Conservation (phyloP, 78 protist species). For the Chrysochromulina tobinii region DNA sequence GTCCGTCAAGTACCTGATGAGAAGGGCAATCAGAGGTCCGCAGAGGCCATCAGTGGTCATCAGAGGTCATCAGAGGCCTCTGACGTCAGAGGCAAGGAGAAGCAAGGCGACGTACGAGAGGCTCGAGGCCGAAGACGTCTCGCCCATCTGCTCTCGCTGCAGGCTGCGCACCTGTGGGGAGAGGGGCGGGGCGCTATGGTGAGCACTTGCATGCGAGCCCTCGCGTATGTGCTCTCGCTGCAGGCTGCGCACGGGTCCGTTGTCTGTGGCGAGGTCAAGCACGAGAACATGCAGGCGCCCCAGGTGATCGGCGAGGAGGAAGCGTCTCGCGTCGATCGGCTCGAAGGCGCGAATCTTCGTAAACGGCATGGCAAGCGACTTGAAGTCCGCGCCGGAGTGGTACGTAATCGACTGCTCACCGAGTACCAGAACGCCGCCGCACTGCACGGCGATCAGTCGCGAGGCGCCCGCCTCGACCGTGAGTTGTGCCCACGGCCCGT, state of each 20-base stretch:
- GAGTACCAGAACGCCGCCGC: slow-evolving; percentile 69
- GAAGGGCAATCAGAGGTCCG: too few species aligned
- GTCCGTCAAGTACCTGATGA: slow-evolving; percentile 66
- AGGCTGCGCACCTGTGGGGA: background rate
- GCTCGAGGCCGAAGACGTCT: background rate
- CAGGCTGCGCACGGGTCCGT: background rate
- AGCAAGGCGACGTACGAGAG: slow-evolving; percentile 2
- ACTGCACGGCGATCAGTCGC: slow-evolving; percentile 69
- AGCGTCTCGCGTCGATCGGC: slow-evolving; percentile 54
- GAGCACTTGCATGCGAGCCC: background rate
- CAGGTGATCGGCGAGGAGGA: slow-evolving; percentile 59
- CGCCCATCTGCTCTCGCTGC: background rate
- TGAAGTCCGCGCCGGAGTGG: slow-evolving; percentile 17
- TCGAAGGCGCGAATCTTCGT: slow-evolving; percentile 36
- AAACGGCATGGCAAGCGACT: background rate
- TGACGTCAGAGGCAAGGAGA: too few species aligned
- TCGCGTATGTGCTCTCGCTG: background rate
- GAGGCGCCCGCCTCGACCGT: slow-evolving; percentile 64
- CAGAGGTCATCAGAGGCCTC: too few species aligned
- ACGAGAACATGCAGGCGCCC: slow-evolving; percentile 56
- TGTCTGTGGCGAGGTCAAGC: background rate
- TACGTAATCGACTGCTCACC: slow-evolving; percentile 81
- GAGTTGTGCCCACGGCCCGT: slow-evolving; percentile 53
- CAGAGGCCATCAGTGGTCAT: too few species aligned
- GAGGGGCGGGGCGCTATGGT: background rate